Conservation (phyloP, 2,329 filamentous ascomycete genomes). For the Talaromyces sp. region DNA sequence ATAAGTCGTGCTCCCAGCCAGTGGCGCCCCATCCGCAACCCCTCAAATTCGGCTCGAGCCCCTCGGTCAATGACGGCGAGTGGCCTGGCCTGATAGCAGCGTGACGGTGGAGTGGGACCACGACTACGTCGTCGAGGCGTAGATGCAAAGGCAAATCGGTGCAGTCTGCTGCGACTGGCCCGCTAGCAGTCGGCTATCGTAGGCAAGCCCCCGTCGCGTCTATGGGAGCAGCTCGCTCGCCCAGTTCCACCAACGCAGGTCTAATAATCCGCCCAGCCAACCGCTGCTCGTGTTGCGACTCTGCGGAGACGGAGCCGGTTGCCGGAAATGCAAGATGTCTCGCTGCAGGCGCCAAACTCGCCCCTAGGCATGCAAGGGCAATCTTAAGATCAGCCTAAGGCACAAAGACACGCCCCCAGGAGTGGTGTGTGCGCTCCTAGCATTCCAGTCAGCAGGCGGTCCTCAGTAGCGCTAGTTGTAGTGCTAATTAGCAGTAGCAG, state of each 20-base stretch:
- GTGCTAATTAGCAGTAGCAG: background rate
- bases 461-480: background rate
- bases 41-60: constrained; percentile 2
- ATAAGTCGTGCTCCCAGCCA: background rate
- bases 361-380: constrained; percentile 14
- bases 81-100: background rate
- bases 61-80: background rate
- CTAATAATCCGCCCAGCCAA: constrained; percentile 1
- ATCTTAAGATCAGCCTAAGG: constrained; percentile 11
- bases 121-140: background rate
- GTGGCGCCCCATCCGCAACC: background rate
- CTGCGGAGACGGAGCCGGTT: constrained; percentile 1
- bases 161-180: background rate
- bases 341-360: constrained; percentile 10
- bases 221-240: background rate
- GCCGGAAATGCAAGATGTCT: constrained; percentile 24
- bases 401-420: background rate
- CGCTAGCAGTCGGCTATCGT: background rate
- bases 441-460: constrained; percentile 9
- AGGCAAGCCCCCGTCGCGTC: background rate
- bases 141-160: background rate
- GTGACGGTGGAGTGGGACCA: background rate
- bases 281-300: background rate
- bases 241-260: background rate
- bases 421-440: constrained; percentile 11